Conservation (phyloP, 129 eudicot genomes). For the Centella asiatica region DNA sequence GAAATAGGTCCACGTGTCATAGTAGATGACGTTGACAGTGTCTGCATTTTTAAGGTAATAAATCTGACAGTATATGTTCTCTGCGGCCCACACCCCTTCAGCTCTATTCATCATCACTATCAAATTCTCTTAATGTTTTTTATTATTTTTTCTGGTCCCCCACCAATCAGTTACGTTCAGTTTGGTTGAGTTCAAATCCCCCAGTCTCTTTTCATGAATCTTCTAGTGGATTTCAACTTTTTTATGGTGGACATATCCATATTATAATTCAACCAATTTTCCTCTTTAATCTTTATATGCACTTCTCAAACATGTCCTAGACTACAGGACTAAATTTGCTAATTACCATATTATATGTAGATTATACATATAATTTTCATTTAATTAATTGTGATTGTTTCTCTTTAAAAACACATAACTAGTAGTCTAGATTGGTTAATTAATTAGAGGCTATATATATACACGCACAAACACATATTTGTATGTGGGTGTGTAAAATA, state of each 20-base stretch:
- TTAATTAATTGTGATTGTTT: neutral
- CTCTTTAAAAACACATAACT: neutral
- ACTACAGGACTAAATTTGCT: neutral
- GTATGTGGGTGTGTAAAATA: no score
- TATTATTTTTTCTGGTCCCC: conserved; percentile 3
- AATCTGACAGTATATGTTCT: conserved; percentile 1
- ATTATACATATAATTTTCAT: neutral
- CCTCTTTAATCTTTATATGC: neutral
- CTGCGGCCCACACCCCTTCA: neutral
- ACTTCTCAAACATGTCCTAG: neutral
- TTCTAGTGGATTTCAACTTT: neutral
- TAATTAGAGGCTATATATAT: no score
- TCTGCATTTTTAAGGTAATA: neutral
- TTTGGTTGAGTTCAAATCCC: neutral
- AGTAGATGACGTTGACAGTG: conserved; percentile 16
- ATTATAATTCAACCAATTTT: neutral
- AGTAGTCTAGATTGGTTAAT: neutral
- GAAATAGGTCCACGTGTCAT: conserved; percentile 19
- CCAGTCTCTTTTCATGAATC: neutral
- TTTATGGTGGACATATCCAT: no score
- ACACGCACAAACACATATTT: no score
- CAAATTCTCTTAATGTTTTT: neutral
- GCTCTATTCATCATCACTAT: neutral
- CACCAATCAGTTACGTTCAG: neutral
- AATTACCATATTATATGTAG: neutral